Base-by-base conservation (phyloP, 2,329 filamentous ascomycete genomes). In the Davidsoniella neocaledoniae region DNA sequence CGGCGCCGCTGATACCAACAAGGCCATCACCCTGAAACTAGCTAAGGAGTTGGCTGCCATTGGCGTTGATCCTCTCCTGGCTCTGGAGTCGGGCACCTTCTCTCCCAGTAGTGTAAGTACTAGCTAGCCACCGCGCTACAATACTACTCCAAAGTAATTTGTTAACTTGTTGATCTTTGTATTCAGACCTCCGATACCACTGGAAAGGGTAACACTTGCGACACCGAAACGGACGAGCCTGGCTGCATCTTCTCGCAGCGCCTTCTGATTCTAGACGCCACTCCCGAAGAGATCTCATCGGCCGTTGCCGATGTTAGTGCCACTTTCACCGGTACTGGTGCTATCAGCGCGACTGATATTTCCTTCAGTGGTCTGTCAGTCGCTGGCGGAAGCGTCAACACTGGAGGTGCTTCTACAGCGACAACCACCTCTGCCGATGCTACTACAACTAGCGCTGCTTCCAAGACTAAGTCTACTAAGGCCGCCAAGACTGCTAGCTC, bases 61-160 rank as follows among this genome's bases (percentile, higher is more conserved):
- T 54, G 79, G 79, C 12, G 79, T 74, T 26, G 73, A 83, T 60
- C 76, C 78, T 14, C 64, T 70, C 44, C 64, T 74, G 36, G 79
- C 79, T 38, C 72, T 81, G 46, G 64, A 76, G 55, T 68, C 70
- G 26, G 77, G 75, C 49, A 83, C 79, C 4, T 83, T 83, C 58
- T 70, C 68, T 4, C 74, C 79, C 14, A 79, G 79, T 47, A 55
- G 71, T 55, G 65, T 77, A 57, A 64, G 68, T 57, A 23, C 8
- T 23, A 23, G 21, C n/a, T 2, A 16, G 12, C 9, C 25, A 16
- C 25, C 14, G 21, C 21, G 21, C 21, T 21, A 14, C 12, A 7
- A 43, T 29, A 16, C 38, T 10, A 33, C 29, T 33, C 12, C 29
- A 33, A 33, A 33, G 8, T 1, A 3, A 12, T 12, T 2, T 9